Conservation (phyloP, 169 alveolate species). For the Sarcocystis neurona region DNA sequence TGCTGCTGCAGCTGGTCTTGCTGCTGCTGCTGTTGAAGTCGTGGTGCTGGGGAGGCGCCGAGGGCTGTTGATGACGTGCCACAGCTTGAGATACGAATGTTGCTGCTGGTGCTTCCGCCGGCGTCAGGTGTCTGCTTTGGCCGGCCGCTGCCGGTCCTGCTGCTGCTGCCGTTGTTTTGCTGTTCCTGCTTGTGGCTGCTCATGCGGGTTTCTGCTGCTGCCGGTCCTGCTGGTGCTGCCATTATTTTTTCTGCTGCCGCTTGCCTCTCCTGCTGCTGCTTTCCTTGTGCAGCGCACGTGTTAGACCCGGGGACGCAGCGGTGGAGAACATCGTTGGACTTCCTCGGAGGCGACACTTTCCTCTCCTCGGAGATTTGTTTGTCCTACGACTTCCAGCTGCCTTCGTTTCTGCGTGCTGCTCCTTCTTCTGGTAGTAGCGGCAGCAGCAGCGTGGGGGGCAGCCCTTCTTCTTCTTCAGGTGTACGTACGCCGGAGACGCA, state of each 20-base stretch:
- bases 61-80: too few species aligned
- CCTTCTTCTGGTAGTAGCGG: background rate
- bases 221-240: background rate
- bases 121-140: background rate
- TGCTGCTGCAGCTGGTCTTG: too few species aligned
- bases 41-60: too few species aligned
- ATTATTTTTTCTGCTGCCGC: too few species aligned
- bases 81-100: background rate
- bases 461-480: too few species aligned
- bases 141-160: background rate
- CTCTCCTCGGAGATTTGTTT: slow-evolving; percentile 23
- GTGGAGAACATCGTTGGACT: slow-evolving; percentile 15
- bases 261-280: background rate
- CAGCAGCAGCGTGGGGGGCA: background rate
- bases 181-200: background rate
- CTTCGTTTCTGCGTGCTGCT: background rate
- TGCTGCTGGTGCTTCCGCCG: too few species aligned
- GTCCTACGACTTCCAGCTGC: slow-evolving; percentile 24
- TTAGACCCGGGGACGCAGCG: slow-evolving; percentile 13
- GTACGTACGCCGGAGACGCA: background rate
- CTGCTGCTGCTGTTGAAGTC: too few species aligned
- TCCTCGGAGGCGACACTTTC: slow-evolving; percentile 14
- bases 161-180: background rate
- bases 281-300: background rate
- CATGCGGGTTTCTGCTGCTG: background rate